Evolutionary conservation across 805 yeast species (phyloP).

Genomic region (Debaryomyces tyrocola): DNA sequence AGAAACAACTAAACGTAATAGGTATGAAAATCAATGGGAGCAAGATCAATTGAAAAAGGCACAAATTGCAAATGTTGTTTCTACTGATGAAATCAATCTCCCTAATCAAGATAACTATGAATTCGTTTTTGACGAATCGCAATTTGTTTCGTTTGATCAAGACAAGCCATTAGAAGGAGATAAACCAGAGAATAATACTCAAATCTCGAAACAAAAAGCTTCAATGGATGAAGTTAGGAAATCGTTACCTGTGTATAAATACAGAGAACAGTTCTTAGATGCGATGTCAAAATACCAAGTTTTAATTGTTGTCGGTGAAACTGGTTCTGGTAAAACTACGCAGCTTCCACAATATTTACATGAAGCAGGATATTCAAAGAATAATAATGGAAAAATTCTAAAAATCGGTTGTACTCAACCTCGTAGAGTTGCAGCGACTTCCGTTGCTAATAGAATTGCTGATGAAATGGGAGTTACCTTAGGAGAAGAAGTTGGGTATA

Average conservation of each 20-base stretch:
- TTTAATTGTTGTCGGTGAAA: conserved; percentile 77
- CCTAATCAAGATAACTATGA: conserved; percentile 57
- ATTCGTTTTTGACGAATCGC: conserved; percentile 71
- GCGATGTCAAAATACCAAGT: conserved; percentile 66
- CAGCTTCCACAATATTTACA: conserved; percentile 85
- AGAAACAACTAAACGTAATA: conserved; percentile 13
- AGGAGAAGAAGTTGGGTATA: conserved; percentile 90
- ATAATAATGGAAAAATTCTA: conserved; percentile 23
- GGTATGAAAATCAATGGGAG: conserved; percentile 51
- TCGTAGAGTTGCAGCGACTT: conserved; percentile 90
- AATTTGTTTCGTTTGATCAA: conserved; percentile 31
- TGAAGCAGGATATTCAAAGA: conserved; percentile 75
- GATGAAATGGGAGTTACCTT: conserved; percentile 79
- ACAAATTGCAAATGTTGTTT: conserved; percentile 25
- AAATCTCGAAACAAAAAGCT: neutral
- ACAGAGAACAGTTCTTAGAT: conserved; percentile 56
- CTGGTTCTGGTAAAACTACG: conserved; percentile 95
- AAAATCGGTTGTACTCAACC: conserved; percentile 91
- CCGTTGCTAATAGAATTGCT: conserved; percentile 89
- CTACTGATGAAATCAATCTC: conserved; percentile 41
- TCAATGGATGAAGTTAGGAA: conserved; percentile 52
- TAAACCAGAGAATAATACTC: conserved; percentile 1
- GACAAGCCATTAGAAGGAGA: conserved; percentile 15
- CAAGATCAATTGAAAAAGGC: conserved; percentile 48
- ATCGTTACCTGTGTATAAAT: conserved; percentile 74